These are phyloP conservation scores for Skeletonema costatum DNA, from an alignment of 108 stramenopile genomes.

Conservation along the genomic window DNA sequence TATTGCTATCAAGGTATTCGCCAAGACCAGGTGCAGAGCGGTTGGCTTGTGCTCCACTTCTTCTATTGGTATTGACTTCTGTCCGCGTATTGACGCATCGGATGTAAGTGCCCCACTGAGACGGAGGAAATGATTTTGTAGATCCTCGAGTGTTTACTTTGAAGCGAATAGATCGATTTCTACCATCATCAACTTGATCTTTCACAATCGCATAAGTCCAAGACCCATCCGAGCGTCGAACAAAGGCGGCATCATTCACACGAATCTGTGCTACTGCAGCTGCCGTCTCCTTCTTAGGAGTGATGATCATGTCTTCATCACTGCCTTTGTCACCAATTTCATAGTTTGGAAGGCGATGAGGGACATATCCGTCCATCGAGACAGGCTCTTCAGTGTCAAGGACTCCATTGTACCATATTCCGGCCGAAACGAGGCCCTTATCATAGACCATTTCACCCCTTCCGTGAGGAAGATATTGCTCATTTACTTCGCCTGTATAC, in stretches of 20 bases:
- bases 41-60: conserved; percentile 10
- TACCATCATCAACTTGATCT: conserved; percentile 27
- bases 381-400: conserved; percentile 43
- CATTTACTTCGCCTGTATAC: conserved; percentile 45
- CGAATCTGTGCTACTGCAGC: conserved; percentile 18
- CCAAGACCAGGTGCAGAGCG: conserved; percentile 8
- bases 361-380: conserved; percentile 12
- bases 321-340: conserved; percentile 45
- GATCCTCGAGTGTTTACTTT: conserved; percentile 43
- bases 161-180: conserved; percentile 30
- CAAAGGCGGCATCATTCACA: conserved; percentile 40
- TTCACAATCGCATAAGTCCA: conserved; percentile 50
- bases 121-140: conserved; percentile 37
- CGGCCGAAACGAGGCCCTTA: conserved; percentile 35
- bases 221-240: conserved; percentile 42
- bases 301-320: conserved; percentile 41
- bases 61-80: conserved; percentile 2
- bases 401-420: conserved; percentile 48
- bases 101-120: conserved; percentile 40
- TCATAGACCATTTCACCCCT: conserved; percentile 45
- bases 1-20: conserved; percentile 25
- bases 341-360: conserved; percentile 20
- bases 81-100: conserved; percentile 6
- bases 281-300: conserved; percentile 30
- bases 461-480: conserved; percentile 37